Conservation (phyloP, 495 filamentous ascomycete genomes). For the Hypoxylon perforatum region DNA sequence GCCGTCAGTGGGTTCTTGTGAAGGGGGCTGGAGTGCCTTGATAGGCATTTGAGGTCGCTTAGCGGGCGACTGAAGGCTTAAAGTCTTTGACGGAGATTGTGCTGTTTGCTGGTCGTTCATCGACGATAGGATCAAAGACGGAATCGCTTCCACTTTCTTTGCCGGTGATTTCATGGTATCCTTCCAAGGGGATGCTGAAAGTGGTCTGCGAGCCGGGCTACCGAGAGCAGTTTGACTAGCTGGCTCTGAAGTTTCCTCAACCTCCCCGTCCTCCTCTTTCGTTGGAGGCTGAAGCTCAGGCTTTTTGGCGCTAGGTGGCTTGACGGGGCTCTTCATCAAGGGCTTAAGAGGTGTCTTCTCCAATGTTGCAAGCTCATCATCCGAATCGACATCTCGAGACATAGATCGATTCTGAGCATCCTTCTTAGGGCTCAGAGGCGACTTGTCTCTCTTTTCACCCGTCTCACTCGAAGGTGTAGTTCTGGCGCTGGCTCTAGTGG, state of each 20-base stretch:
- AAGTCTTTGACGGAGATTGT: constrained; percentile 50
- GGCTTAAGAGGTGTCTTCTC: constrained; percentile 61
- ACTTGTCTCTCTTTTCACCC: constrained; percentile 43
- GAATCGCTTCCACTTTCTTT: constrained; percentile 61
- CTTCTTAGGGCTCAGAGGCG: constrained; percentile 67
- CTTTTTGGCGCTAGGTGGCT: constrained; percentile 49
- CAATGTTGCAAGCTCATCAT: constrained; percentile 64
- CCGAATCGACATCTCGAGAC: constrained; percentile 54
- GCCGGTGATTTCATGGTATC: constrained; percentile 59
- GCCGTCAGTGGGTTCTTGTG: constrained; percentile 29
- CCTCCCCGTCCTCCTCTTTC: constrained; percentile 39
- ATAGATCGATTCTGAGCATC: constrained; percentile 58
- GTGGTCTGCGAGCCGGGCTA: constrained; percentile 60
- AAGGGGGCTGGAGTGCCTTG: constrained; percentile 46
- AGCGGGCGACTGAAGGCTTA: constrained; percentile 60
- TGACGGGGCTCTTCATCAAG: constrained; percentile 60
- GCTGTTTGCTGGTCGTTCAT: constrained; percentile 40
- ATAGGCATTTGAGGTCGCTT: constrained; percentile 58
- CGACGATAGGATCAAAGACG: constrained; percentile 58
- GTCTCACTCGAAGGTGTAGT: constrained; percentile 24
- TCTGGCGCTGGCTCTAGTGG: constrained; percentile 41
- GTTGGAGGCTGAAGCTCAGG: constrained; percentile 27
- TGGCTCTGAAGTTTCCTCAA: constrained; percentile 28
- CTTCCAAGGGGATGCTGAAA: constrained; percentile 58
- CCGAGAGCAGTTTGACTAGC: constrained; percentile 47